Conservation (phyloP, 177 flowering plant genomes). For the Vitis hybrid region DNA sequence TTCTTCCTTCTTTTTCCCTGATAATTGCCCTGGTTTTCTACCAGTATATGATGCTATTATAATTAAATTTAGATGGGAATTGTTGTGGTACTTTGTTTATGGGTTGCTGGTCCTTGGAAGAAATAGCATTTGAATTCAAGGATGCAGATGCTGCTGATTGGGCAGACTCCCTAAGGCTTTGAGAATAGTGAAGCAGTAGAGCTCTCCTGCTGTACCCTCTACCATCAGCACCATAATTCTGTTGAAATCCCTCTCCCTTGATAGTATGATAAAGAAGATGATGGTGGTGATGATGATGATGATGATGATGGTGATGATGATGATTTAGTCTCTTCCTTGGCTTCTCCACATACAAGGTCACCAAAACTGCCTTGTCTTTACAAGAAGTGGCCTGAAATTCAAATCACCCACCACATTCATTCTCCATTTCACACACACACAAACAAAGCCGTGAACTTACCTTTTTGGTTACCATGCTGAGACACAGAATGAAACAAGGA, state of each 20-base stretch:
- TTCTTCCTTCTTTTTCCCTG: too few species aligned
- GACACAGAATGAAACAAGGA: not conserved
- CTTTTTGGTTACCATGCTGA: constrained; percentile 15
- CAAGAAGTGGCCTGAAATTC: constrained; percentile 21
- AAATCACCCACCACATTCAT: not conserved
- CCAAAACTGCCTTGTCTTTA: constrained; percentile 34
- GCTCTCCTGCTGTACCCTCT: constrained; percentile 50
- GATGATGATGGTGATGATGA: constrained; percentile 17
- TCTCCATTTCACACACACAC: constrained; percentile 1
- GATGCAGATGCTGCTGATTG: constrained; percentile 19
- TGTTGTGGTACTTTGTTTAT: constrained; percentile 18
- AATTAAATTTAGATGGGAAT: not conserved
- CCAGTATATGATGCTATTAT: too few species aligned
- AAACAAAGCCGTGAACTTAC: constrained; percentile 5
- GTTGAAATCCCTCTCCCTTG: constrained; percentile 11
- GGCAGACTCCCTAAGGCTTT: constrained; percentile 43
- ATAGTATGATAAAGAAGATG: constrained; percentile 19
- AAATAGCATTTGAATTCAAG: not conserved
- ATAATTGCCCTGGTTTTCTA: too few species aligned
- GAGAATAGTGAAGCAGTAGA: constrained; percentile 56
- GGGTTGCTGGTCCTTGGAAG: constrained; percentile 15
- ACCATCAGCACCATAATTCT: constrained; percentile 10
- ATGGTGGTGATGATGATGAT: constrained; percentile 12
- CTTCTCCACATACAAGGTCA: constrained; percentile 43
- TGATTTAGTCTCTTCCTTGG: constrained; percentile 23